Evolutionary conservation across 768 basidiomycete genomes (phyloP), one percentile per base, ranked within the genome.

Genomic region (Mycena polygramma): DNA sequence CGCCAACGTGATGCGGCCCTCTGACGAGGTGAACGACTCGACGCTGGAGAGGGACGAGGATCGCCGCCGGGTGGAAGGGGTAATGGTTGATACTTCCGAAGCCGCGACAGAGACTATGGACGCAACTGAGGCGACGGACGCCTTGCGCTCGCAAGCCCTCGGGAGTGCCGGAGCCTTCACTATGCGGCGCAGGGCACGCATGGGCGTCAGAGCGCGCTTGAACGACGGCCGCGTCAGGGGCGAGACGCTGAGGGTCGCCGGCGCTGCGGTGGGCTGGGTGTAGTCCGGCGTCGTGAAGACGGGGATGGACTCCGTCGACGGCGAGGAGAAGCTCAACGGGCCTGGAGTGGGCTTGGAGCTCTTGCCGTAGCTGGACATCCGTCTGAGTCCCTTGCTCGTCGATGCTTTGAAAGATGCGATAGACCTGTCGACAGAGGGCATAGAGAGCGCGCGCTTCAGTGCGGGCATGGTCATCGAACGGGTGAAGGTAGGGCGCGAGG

Each of bases 391-490:
- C 11, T 48, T 60, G 39, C 20, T 69, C 17, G 68, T 59, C 14
- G 68, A 63, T 4, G 26, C 35, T 17, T 63, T 36, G 17, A 70
- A 8, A 1, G 51, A 48, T 2, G 63, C 63, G 24, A 70, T 20
- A 3, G 69, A 43, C 19, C 65, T 65, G 7, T 60, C 57, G 45
- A 70, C 51, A 8, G 35, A 43, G 0, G 62, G 48, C 15, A 69
- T 15, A 0, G 62, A 60, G 1, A 70, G 26, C 10, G 69, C 48
- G 9, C 63, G 63, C 13, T 48, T 36, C 35, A 70, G 46, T 8
- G 68, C 68, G 11, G 62, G 68, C 61, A 64, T 58, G 9, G 69
- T 54, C 24, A 45, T 70, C 11, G 69, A 70, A 9, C 43, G 63
- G 9, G 8, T 19, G 57, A 60, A 39, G 20, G 69, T 48, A 9